A percentile compares a stretch with the other conserved stretches of the same genome.
Evolutionary conservation across 2,329 filamentous ascomycete species (phyloP).

Genomic region (Colletotrichum filicis): DNA sequence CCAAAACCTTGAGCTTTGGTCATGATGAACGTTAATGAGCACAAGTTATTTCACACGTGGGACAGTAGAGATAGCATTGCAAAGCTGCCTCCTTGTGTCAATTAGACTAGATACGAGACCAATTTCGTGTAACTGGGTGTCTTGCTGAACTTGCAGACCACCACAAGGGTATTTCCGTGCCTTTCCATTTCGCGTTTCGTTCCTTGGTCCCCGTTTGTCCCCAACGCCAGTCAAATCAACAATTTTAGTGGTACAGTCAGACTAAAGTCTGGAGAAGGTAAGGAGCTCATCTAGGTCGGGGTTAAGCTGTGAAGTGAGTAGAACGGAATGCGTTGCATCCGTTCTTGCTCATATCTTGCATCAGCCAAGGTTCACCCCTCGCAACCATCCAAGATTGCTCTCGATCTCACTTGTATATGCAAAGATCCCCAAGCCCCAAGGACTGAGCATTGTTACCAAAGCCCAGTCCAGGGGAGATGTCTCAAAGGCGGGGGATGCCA

Average conservation of each 20-base stretch:
- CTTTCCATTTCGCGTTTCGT: slow-evolving; percentile 10
- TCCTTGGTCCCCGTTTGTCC: not conserved
- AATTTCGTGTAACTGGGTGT: slow-evolving; percentile 22
- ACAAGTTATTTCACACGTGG: not conserved
- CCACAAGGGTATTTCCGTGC: slow-evolving; percentile 33
- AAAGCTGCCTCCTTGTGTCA: not conserved
- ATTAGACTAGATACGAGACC: not conserved
- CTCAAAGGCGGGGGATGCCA: slow-evolving; percentile 47
- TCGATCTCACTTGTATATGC: not conserved
- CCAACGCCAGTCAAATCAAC: slow-evolving; percentile 13
- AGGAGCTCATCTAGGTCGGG: not conserved
- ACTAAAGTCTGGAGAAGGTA: not conserved
- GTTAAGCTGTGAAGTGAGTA: not conserved
- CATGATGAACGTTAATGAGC: not conserved
- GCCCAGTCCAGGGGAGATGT: not conserved
- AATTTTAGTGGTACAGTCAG: slow-evolving; percentile 1
- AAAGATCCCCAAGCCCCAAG: not conserved
- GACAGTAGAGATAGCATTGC: not conserved
- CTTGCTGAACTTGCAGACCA: not conserved
- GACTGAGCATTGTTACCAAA: not conserved
- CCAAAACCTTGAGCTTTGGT: not conserved
- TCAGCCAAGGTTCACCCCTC: not conserved
- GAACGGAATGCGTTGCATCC: not conserved
- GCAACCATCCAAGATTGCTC: not conserved
- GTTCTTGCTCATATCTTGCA: not conserved